Evolutionary conservation across 2,329 filamentous ascomycete species (phyloP).

Genomic region (Phialocephala subalpina): DNA sequence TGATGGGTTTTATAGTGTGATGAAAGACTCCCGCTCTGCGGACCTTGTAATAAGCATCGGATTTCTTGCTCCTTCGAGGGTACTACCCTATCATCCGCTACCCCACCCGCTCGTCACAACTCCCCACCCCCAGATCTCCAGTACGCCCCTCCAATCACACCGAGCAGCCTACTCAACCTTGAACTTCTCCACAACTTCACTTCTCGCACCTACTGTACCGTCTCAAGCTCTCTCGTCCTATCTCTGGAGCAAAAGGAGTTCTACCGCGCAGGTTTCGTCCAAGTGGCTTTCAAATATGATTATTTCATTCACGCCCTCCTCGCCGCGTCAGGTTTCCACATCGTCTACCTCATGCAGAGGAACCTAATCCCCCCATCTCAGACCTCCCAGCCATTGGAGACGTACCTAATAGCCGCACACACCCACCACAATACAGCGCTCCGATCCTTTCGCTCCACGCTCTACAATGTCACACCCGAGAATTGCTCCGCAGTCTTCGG

Average conservation of each 20-base stretch:
- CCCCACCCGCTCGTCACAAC: neutral
- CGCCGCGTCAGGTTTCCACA: neutral
- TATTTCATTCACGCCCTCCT: conserved; percentile 4
- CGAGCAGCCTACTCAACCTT: neutral
- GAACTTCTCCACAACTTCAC: conserved; percentile 12
- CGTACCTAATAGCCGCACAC: conserved; percentile 7
- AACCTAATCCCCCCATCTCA: neutral
- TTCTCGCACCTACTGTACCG: neutral
- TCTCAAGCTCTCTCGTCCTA: neutral
- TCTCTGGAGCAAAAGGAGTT: neutral
- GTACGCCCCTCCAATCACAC: neutral
- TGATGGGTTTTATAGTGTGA: neutral
- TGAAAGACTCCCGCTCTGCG: neutral
- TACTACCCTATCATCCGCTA: neutral
- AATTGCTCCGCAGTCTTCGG: conserved; percentile 8
- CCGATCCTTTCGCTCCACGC: neutral
- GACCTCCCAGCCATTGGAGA: neutral
- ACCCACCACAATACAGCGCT: conserved; percentile 7
- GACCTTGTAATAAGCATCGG: conserved; percentile 1
- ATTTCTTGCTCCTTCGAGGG: neutral
- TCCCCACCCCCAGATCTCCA: neutral
- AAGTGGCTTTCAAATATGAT: neutral
- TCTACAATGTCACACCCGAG: conserved; percentile 4
- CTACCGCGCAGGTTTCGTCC: conserved; percentile 1
- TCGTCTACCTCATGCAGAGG: neutral